Conservation (phyloP, 2,329 filamentous ascomycete species). For the Parascedosporium putredinis region DNA sequence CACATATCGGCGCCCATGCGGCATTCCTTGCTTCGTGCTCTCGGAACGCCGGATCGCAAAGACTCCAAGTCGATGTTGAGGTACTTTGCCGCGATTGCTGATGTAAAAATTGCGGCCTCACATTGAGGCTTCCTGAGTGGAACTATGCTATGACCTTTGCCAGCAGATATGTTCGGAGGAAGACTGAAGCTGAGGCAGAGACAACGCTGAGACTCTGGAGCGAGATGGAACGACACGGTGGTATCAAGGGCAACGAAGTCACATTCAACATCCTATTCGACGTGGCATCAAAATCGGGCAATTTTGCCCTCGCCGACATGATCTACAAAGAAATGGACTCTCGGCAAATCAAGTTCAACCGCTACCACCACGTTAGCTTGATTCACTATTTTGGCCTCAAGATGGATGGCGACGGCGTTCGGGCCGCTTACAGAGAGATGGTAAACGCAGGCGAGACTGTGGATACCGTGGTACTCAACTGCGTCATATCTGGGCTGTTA, state of each 20-base stretch:
- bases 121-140: slow-evolving; percentile 63
- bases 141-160: slow-evolving; percentile 74
- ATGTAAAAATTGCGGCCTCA: slow-evolving; percentile 68
- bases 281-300: slow-evolving; percentile 73
- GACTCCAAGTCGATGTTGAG: slow-evolving; percentile 58
- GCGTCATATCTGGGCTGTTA: slow-evolving; percentile 70
- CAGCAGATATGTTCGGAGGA: slow-evolving; percentile 56
- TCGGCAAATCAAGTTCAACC: slow-evolving; percentile 58
- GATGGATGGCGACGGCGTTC: slow-evolving; percentile 61
- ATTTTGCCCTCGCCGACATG: slow-evolving; percentile 74
- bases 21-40: slow-evolving; percentile 53
- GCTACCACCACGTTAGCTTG: slow-evolving; percentile 70
- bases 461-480: slow-evolving; percentile 78
- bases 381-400: slow-evolving; percentile 77
- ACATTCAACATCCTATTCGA: slow-evolving; percentile 94
- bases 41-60: slow-evolving; percentile 53
- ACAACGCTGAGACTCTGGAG: slow-evolving; percentile 70
- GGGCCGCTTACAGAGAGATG: slow-evolving; percentile 70
- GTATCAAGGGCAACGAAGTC: slow-evolving; percentile 56
- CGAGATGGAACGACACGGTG: slow-evolving; percentile 72
- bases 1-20: slow-evolving; percentile 42
- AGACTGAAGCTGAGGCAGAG: slow-evolving; percentile 41
- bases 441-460: slow-evolving; percentile 80
- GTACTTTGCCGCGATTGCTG: slow-evolving; percentile 74
- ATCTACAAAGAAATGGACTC: slow-evolving; percentile 70